These are phyloP conservation scores for Pythium periplocum DNA, from an alignment of 352 stramenopile genomes.

Conservation along the genomic window DNA sequence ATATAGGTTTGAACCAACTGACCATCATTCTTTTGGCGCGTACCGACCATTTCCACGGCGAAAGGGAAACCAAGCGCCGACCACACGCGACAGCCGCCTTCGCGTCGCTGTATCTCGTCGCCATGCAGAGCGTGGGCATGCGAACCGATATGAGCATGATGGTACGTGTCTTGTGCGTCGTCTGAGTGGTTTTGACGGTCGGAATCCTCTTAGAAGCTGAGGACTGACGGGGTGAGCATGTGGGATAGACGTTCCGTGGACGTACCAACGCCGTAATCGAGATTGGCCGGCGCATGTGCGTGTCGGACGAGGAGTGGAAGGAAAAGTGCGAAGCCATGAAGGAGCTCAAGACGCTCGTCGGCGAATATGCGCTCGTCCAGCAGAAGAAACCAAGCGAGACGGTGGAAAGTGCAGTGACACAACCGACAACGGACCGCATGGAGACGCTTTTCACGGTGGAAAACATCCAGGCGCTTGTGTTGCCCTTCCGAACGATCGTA, in stretches of 20 bases:
- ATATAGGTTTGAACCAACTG: background rate
- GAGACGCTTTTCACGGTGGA: constrained; percentile 34
- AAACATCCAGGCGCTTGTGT: constrained; percentile 46
- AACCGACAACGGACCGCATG: constrained; percentile 4
- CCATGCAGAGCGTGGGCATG: constrained; percentile 5
- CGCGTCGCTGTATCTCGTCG: too few relatives aligned
- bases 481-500: constrained; percentile 54
- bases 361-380: constrained; percentile 11
- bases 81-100: too few relatives aligned
- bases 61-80: background rate
- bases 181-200: too few relatives aligned
- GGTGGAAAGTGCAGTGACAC: background rate
- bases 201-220: too few relatives aligned
- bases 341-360: constrained; percentile 32
- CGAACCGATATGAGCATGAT: constrained; percentile 43
- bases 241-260: constrained; percentile 37
- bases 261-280: constrained; percentile 41
- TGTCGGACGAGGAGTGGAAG: constrained; percentile 52
- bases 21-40: too few relatives aligned
- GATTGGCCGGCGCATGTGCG: constrained; percentile 42
- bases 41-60: background rate
- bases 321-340: constrained; percentile 48
- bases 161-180: constrained; percentile 19
- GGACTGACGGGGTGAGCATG: background rate
- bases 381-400: constrained; percentile 4